Base-by-base conservation (phyloP, 1,284 basidiomycete genomes). In the Sphagnurus paluster region DNA sequence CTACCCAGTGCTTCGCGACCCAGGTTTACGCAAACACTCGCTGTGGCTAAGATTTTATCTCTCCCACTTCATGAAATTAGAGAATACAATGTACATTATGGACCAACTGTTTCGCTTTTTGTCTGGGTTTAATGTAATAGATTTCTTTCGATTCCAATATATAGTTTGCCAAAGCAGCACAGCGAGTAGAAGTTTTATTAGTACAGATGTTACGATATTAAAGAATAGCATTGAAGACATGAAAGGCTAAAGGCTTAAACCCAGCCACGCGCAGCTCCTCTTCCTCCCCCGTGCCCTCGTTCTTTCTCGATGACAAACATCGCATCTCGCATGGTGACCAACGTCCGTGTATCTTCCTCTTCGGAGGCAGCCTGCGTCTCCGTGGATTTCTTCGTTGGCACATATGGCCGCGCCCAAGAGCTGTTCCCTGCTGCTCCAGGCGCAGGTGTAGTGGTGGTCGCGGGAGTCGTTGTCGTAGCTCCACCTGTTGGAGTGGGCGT, bases 271-370 rank as follows among this genome's bases (percentile, higher is more conserved):
- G 85, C 87, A 34, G 85, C 76, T 3, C 87, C 87, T 46, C 79
- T 70, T 9, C 88, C 87, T 29, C 81, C 87, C 20, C 87, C 88
- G 62, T 90, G 88, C 4, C 87, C 87, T 37, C 79, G 69, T 63
- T 91, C 88, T 54, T 79, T 84, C 60, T 84, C 83, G 44, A 90
- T 71, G 4, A 87, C 85, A 65, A 91, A 91, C 73, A 90, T 74
- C 2, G 86, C 86, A 66, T 91, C 88, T 29, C 82, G 70, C 67
- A 89, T 70, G 1, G 84, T 89, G 25, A 91, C 68, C n/a, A 72
- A 52, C 46, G 75, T 70, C 53, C 80, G 70, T 10, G 66, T 69
- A 47, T 87, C 82, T 25, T 83, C 79, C 50, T 79, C 77, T 14
- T 62, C 62, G 10, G 53, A 56, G 29, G 56, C 46, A 4, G 59